phyloP scores from a whole-genome alignment of 306 rosid species.

The Quercus berberidifolia region DNA sequence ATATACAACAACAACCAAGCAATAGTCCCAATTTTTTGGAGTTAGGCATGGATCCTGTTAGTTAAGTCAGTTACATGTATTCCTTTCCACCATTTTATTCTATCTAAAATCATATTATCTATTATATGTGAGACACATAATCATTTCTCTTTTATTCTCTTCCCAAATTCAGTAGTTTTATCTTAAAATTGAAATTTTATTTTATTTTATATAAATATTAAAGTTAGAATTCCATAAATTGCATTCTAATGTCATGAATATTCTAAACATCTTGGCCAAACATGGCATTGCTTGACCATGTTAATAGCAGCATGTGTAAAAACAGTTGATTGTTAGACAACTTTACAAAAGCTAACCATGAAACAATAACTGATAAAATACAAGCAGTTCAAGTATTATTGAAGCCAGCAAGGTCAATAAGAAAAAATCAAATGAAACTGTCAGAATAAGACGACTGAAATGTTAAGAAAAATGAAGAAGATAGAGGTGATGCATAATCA shows the following conservation, averaged over 20 bases:
- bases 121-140: background rate
- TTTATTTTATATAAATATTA: too few species aligned
- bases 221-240: background rate
- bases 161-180: background rate
- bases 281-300: background rate
- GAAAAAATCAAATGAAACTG: background rate
- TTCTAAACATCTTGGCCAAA: background rate
- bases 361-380: background rate
- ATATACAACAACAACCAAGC: too few species aligned
- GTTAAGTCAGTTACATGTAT: too few species aligned
- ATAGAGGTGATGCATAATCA: background rate
- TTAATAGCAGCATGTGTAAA: background rate
- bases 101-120: too few species aligned
- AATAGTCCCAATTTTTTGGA: too few species aligned
- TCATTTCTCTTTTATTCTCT: background rate
- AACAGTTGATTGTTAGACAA: background rate
- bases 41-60: too few species aligned
- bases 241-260: background rate
- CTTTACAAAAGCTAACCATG: background rate
- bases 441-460: background rate
- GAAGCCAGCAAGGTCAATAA: background rate
- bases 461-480: background rate
- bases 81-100: too few species aligned
- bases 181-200: background rate
- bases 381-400: background rate